A percentile compares a stretch with the other conserved stretches of the same genome.
Conservation (phyloP, 257 asterid genomes). For the Penstemon barbatus region DNA sequence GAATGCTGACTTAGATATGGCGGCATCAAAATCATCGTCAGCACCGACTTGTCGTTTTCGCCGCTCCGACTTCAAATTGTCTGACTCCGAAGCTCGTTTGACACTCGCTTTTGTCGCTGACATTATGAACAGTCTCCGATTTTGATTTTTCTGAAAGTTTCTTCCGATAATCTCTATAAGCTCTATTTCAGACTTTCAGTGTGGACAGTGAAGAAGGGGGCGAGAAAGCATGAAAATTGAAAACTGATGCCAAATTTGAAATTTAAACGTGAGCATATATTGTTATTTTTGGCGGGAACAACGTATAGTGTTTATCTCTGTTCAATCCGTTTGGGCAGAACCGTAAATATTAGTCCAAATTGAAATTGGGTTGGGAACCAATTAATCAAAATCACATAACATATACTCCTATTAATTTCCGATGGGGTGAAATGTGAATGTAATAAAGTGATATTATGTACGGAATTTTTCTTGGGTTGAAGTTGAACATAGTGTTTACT, state of each 20-base stretch:
- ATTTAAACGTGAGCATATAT: not conserved
- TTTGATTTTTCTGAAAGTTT: not conserved
- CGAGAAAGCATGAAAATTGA: slow-evolving; percentile 10
- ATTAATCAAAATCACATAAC: too few relatives aligned
- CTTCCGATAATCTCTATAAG: slow-evolving; percentile 5
- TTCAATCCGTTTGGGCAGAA: too few relatives aligned
- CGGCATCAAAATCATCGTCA: slow-evolving; percentile 83
- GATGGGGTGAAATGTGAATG: too few relatives aligned
- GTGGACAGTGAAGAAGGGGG: not conserved
- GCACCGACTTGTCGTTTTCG: slow-evolving; percentile 40
- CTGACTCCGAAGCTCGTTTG: slow-evolving; percentile 60
- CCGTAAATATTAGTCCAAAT: too few relatives aligned
- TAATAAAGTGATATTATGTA: too few relatives aligned
- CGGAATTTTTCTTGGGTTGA: too few relatives aligned
- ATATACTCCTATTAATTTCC: too few relatives aligned
- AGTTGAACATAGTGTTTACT: too few relatives aligned
- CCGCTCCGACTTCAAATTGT: slow-evolving; percentile 51
- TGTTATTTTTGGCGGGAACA: slow-evolving; percentile 1
- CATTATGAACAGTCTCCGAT: slow-evolving; percentile 39
- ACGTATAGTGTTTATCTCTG: not conserved
- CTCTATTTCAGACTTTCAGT: slow-evolving; percentile 3
- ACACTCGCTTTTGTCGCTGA: slow-evolving; percentile 56
- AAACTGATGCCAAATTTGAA: not conserved
- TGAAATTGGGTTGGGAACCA: too few relatives aligned
- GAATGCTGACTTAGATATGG: slow-evolving; percentile 60